Percentiles rank a stretch among this genome's conserved stretches.
phyloP scores from a whole-genome alignment of 192 early-diverging fungal genomes.

The Backusella circina region DNA sequence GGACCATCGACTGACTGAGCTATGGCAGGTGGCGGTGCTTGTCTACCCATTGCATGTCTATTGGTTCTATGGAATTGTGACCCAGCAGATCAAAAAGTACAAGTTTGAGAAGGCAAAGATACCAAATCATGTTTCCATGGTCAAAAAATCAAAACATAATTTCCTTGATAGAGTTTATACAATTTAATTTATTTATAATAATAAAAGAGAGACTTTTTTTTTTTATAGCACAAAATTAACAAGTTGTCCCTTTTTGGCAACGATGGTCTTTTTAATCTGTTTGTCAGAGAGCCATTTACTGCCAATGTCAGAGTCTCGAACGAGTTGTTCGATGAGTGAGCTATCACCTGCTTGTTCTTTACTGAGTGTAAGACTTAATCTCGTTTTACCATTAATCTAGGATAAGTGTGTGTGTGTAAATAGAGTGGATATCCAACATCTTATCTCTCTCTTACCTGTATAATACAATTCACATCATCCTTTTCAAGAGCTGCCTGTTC shows the following conservation, averaged over 20 bases:
- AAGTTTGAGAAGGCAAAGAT: neutral
- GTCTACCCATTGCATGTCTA: slow-evolving; percentile 48
- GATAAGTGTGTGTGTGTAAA: slow-evolving; percentile 5
- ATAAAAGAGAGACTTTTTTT: no score
- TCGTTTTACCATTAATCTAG: slow-evolving; percentile 76
- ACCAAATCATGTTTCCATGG: neutral
- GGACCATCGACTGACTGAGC: slow-evolving; percentile 26
- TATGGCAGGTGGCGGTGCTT: slow-evolving; percentile 40
- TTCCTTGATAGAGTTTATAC: slow-evolving; percentile 3
- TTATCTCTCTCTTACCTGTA: slow-evolving; percentile 44
- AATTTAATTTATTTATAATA: neutral
- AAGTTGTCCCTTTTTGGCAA: slow-evolving; percentile 68
- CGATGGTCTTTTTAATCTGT: slow-evolving; percentile 56
- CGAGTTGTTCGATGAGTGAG: slow-evolving; percentile 40
- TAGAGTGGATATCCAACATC: neutral
- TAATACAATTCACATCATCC: slow-evolving; percentile 45
- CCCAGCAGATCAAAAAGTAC: neutral
- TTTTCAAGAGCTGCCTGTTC: slow-evolving; percentile 48
- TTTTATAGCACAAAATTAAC: slow-evolving; percentile 67
- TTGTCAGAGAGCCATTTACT: slow-evolving; percentile 55
- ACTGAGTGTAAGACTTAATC: slow-evolving; percentile 57
- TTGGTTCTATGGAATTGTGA: slow-evolving; percentile 42
- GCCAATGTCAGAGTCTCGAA: slow-evolving; percentile 36
- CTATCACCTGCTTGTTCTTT: slow-evolving; percentile 28
- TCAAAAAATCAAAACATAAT: neutral